phyloP scores from a whole-genome alignment of 768 basidiomycete species.

The Thelephora ganbajun region DNA sequence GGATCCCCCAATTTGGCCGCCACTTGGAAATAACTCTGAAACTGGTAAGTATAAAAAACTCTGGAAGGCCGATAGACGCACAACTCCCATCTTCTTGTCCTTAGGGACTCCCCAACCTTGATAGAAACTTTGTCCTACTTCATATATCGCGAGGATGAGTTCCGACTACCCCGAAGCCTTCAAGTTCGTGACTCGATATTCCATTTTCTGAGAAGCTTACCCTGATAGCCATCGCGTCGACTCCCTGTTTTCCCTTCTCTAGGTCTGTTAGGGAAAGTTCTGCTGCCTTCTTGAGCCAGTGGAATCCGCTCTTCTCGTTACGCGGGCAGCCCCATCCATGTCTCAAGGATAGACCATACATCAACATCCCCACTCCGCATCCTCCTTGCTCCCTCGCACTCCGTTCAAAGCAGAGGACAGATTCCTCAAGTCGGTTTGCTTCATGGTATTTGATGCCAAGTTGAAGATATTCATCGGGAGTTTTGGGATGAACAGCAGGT shows the following conservation, averaged over 20 bases:
- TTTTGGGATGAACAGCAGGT: conserved; percentile 12
- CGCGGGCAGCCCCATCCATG: conserved; percentile 83
- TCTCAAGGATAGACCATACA: conserved; percentile 78
- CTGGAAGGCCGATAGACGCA: conserved; percentile 22
- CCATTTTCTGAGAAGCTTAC: conserved; percentile 19
- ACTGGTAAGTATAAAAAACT: background rate
- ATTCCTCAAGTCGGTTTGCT: conserved; percentile 52
- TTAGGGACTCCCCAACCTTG: conserved; percentile 84
- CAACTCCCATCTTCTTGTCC: conserved; percentile 83
- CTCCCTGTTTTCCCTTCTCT: conserved; percentile 42
- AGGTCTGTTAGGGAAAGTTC: conserved; percentile 69
- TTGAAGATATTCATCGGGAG: conserved; percentile 57
- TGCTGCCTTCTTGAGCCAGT: conserved; percentile 73
- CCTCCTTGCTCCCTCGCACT: conserved; percentile 64
- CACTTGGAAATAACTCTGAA: conserved; percentile 68
- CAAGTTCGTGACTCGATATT: background rate
- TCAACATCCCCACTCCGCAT: conserved; percentile 81
- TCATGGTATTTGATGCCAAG: conserved; percentile 71
- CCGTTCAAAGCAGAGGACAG: conserved; percentile 62
- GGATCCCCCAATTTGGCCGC: conserved; percentile 76
- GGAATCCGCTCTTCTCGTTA: conserved; percentile 68
- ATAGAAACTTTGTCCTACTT: conserved; percentile 87
- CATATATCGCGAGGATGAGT: conserved; percentile 79
- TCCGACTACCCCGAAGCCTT: conserved; percentile 35
- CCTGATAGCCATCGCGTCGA: conserved; percentile 40